Evolutionary conservation across 345 rosid species (phyloP), one percentile per base, ranked within the genome.

Genomic region (Salix brachista): DNA sequence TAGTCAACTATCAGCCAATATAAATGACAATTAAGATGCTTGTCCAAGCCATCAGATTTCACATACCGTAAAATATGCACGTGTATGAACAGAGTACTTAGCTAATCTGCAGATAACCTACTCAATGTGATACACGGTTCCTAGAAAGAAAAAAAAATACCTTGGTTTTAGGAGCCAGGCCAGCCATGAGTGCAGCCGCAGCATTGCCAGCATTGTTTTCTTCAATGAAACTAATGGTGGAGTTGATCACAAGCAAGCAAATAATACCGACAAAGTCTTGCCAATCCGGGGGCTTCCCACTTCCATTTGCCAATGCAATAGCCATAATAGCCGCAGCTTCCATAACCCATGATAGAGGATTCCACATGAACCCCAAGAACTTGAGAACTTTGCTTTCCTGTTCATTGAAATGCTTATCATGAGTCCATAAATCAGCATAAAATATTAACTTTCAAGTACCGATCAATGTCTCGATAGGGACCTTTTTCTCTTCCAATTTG

Each of bases 401-500:
- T 79, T 17, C 21, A 69, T 60, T 12, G 13, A 73, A 68, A 19
- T 26, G 23, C 8, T 70, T 1, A 2, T 3, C 5, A 54, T 28
- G 13, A 58, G 23, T 70, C 26, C 39, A 42, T 9, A 11, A 25
- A 34, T 56, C 62, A 56, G 14, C 62, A 56, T 56, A 9, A 1
- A 4, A 56, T 23, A 8, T 36, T 48, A 5, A 25, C 21, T n/a
- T 36, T 19, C 18, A 34, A 19, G 4, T 2, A 3, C 10, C 16
- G 5, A n/a, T 8, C 21, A 65, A 17, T 34, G 14, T 14, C 42
- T 44, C 21, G 37, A 18, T 12, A 67, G 14, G 65, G 19, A 79
- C 82, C 91, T 90, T 93, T 74, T 91, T 93, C 90, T 93, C 98
- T 73, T 93, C 97, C 50, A 94, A 84, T 64, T 92, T 94, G 94